Evolutionary conservation across 176 grass and related monocot genomes (phyloP).

Genomic region (Microstegium vimineum): DNA sequence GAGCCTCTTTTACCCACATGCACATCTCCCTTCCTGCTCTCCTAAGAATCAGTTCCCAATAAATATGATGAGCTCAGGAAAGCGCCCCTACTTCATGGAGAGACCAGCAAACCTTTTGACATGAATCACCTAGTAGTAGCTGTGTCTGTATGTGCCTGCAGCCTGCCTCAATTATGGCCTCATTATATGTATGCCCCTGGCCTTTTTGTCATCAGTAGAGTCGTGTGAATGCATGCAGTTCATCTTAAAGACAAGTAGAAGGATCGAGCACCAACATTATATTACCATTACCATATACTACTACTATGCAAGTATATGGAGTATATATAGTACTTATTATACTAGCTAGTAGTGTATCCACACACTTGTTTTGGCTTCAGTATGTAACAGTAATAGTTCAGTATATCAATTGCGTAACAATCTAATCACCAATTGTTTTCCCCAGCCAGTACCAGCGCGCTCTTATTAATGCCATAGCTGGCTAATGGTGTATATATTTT

Average conservation of each 20-base stretch:
- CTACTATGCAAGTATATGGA: no score
- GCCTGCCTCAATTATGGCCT: constrained; percentile 26
- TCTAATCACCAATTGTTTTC: not conserved
- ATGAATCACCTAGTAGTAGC: constrained; percentile 23
- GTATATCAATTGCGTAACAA: not conserved
- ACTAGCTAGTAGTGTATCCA: not conserved
- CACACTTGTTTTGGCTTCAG: not conserved
- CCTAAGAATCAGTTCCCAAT: constrained; percentile 36
- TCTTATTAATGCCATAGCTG: not conserved
- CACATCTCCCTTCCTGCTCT: constrained; percentile 1
- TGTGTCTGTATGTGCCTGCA: not conserved
- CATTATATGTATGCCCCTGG: constrained; percentile 15
- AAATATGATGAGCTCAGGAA: constrained; percentile 36
- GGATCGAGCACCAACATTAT: not conserved
- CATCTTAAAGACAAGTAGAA: not conserved
- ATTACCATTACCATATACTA: not conserved
- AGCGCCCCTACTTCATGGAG: constrained; percentile 32
- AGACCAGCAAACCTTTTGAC: constrained; percentile 35
- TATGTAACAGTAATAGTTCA: not conserved
- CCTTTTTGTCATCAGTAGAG: constrained; percentile 26
- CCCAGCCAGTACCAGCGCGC: not conserved
- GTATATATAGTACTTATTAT: no score
- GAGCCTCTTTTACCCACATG: constrained; percentile 37
- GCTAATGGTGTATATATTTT: not conserved
- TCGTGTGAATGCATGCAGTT: not conserved